Base-by-base conservation (phyloP, 345 rosid species). In the Eucalyptus rudis region DNA sequence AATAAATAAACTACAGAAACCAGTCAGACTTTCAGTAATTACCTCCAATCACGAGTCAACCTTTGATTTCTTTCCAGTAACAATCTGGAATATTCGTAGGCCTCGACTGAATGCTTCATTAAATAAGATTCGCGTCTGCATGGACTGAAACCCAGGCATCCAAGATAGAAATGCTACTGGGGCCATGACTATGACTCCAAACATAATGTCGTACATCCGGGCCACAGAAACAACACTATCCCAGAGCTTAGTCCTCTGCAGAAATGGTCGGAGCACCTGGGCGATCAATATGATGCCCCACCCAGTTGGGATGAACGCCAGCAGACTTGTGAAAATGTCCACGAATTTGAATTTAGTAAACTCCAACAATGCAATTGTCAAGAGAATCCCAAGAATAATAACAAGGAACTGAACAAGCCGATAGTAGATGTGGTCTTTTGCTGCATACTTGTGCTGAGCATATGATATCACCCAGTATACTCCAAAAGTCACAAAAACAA, bases 271-370 rank as follows among this genome's bases (percentile, higher is more conserved):
- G 84, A 96, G 90, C 68, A 97, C 98, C 92, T 94, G 99, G 27
- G 96, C 98, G 68, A 95, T 95, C 89, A 91, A 91, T 47, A 97
- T 86, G 92, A 95, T 31, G 54, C 98, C 98, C 99, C 99, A 97
- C 4, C 99, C 99, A 79, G 99, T 97, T 8, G 99, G 99, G 54
- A 97, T 83, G 90, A 97, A 97, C n/a, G 99, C 99, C 95, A 97
- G 90, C 88, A 97, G 91, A 91, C 96, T 95, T 13, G 97, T 95
- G 90, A 97, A 91, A 89, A 97, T 12, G 90, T 96, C 99, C 33
- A 93, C 29, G 49, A 97, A 95, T 44, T 88, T 90, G 81, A 97
- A 94, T 25, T 86, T 10, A 19, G 99, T 96, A 91, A 96, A 95
- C 87, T 95, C 91, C 90, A 95, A 93, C 92, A 97, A 89, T 86